Evolutionary conservation across 106 monocot genomes (phyloP).

Genomic region (Posidonia australis): DNA sequence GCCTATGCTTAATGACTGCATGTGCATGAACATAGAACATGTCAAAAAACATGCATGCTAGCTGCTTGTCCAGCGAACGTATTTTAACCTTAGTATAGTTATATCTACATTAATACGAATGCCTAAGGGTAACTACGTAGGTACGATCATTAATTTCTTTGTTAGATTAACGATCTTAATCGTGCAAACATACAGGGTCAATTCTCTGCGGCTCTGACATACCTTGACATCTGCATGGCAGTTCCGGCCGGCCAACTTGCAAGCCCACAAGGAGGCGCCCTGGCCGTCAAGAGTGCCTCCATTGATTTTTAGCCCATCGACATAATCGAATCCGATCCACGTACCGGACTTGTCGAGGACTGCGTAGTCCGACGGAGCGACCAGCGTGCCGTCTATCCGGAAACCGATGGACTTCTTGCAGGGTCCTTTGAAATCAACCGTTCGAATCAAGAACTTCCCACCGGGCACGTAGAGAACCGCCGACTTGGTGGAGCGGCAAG

Average conservation of each 20-base stretch:
- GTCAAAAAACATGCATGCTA: too few relatives aligned
- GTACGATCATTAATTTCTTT: not conserved
- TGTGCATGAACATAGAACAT: not conserved
- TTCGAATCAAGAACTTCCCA: slow-evolving; percentile 29
- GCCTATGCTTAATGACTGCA: slow-evolving; percentile 26
- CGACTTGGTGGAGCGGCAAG: slow-evolving; percentile 18
- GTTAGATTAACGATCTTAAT: too few relatives aligned
- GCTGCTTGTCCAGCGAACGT: not conserved
- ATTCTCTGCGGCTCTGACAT: too few relatives aligned
- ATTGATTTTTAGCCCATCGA: slow-evolving; percentile 29
- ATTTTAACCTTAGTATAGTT: too few relatives aligned
- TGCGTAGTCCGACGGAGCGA: slow-evolving; percentile 13
- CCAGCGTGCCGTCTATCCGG: slow-evolving; percentile 24
- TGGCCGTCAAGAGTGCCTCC: slow-evolving; percentile 36
- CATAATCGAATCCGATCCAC: slow-evolving; percentile 32
- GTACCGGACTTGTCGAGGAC: not conserved
- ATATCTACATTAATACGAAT: too few relatives aligned
- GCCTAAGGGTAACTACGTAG: too few relatives aligned
- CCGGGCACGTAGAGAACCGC: slow-evolving; percentile 27
- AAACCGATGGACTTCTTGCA: slow-evolving; percentile 29
- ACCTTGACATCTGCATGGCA: slow-evolving; percentile 30
- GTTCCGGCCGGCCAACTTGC: slow-evolving; percentile 14
- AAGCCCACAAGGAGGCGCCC: slow-evolving; percentile 30
- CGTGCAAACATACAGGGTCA: too few relatives aligned
- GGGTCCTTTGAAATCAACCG: slow-evolving; percentile 25